Conservation (phyloP, 306 rosid genomes). For the Astragalus membranaceus region DNA sequence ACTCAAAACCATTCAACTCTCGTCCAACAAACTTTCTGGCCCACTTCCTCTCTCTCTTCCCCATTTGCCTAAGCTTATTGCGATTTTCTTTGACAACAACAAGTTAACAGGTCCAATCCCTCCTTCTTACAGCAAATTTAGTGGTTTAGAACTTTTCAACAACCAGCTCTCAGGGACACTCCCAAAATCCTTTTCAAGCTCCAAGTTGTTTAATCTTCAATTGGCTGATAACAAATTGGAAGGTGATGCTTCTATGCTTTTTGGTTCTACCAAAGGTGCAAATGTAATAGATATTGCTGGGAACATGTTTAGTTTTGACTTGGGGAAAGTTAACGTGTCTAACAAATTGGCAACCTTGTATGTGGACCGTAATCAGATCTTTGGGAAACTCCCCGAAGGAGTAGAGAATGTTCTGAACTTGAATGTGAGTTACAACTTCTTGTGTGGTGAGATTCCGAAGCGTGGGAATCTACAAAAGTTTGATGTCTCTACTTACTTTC, state of each 20-base stretch:
- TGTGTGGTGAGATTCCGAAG: conserved; percentile 2
- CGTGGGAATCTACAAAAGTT: background rate
- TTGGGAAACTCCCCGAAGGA: background rate
- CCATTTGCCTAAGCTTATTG: background rate
- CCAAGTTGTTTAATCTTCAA: background rate
- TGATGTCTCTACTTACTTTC: background rate
- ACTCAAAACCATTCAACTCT: background rate
- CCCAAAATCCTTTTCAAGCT: background rate
- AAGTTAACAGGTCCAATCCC: conserved; percentile 39
- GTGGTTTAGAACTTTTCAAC: background rate
- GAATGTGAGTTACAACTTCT: background rate
- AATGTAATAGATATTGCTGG: background rate
- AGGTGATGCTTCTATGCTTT: conserved; percentile 46
- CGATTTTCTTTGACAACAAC: conserved; percentile 31
- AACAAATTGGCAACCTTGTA: background rate
- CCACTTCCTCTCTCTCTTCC: background rate
- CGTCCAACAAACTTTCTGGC: background rate
- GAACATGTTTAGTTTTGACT: background rate
- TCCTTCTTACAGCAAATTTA: background rate
- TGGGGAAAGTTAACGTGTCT: background rate
- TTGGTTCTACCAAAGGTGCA: conserved; percentile 28
- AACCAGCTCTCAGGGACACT: background rate
- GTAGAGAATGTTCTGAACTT: background rate
- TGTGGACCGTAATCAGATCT: background rate
- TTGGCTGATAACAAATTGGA: conserved; percentile 42